These are phyloP conservation scores for Friedmanniomyces simplex DNA, from an alignment of 495 filamentous ascomycete genomes.

Conservation along the genomic window DNA sequence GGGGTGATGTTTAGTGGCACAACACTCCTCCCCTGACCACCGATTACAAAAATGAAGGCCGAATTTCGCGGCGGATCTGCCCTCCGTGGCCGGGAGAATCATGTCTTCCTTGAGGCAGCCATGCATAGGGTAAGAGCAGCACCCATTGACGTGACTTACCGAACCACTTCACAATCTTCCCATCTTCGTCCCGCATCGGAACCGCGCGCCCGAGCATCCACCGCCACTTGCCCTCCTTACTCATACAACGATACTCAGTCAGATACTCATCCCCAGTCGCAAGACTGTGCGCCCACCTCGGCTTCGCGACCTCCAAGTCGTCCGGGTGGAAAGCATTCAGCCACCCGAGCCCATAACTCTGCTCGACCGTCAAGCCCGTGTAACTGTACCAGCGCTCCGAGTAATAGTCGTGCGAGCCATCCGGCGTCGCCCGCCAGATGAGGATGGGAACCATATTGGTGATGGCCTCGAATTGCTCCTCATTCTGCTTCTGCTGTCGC, in stretches of 20 bases:
- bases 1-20: too few species aligned
- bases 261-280: slow-evolving; percentile 53
- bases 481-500: slow-evolving; percentile 51
- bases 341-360: slow-evolving; percentile 39
- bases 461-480: slow-evolving; percentile 56
- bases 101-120: too few species aligned
- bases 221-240: slow-evolving; percentile 51
- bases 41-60: too few species aligned
- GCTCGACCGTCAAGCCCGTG: slow-evolving; percentile 50
- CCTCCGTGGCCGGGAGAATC: too few species aligned
- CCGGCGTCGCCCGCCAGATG: slow-evolving; percentile 53
- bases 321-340: slow-evolving; percentile 41
- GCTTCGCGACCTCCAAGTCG: slow-evolving; percentile 42
- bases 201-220: slow-evolving; percentile 62
- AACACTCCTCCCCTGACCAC: too few species aligned
- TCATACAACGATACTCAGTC: slow-evolving; percentile 56
- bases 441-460: slow-evolving; percentile 62
- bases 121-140: too few species aligned
- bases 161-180: slow-evolving; percentile 61
- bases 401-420: slow-evolving; percentile 56
- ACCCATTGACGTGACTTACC: too few species aligned
- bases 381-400: slow-evolving; percentile 60
- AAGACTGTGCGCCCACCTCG: slow-evolving; percentile 48
- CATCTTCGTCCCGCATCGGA: slow-evolving; percentile 50
- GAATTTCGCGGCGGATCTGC: too few species aligned